Percentiles rank a stretch among this genome's conserved stretches.
phyloP scores from a whole-genome alignment of 1,284 basidiomycete species.

The Abortiporus biennis region DNA sequence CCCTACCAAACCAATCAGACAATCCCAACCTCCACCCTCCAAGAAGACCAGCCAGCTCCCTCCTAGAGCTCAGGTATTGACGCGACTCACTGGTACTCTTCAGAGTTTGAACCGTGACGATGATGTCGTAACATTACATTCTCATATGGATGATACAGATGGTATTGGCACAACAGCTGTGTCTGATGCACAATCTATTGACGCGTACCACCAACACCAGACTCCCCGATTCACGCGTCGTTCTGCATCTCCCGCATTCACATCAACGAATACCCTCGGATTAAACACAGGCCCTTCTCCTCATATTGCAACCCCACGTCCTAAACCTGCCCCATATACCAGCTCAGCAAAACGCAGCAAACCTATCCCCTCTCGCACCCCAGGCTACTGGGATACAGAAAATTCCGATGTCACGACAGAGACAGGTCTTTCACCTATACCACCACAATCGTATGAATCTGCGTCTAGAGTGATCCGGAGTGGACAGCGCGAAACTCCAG shows the following conservation, averaged over 20 bases:
- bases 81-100: constrained; percentile 15
- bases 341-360: constrained; percentile 12
- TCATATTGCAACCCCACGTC: constrained; percentile 5
- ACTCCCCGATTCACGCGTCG: constrained; percentile 19
- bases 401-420: constrained; percentile 23
- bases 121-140: constrained; percentile 40
- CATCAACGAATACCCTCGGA: constrained; percentile 25
- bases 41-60: constrained; percentile 9
- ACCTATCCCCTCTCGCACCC: constrained; percentile 17
- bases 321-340: constrained; percentile 10
- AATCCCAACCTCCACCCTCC: constrained; percentile 1
- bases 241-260: constrained; percentile 16
- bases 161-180: constrained; percentile 18
- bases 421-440: constrained; percentile 15
- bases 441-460: constrained; percentile 46
- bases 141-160: constrained; percentile 33
- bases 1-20: constrained; percentile 3
- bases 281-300: constrained; percentile 22
- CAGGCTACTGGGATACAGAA: constrained; percentile 31
- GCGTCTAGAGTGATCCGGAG: constrained; percentile 23
- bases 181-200: constrained; percentile 13
- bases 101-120: constrained; percentile 22
- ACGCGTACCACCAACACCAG: constrained; percentile 14
- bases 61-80: constrained; percentile 14
- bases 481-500: constrained; percentile 7